Percentiles rank a stretch among this genome's conserved stretches.
Conservation (phyloP, 352 stramenopile species). For the Phytophthora nicotianae region DNA sequence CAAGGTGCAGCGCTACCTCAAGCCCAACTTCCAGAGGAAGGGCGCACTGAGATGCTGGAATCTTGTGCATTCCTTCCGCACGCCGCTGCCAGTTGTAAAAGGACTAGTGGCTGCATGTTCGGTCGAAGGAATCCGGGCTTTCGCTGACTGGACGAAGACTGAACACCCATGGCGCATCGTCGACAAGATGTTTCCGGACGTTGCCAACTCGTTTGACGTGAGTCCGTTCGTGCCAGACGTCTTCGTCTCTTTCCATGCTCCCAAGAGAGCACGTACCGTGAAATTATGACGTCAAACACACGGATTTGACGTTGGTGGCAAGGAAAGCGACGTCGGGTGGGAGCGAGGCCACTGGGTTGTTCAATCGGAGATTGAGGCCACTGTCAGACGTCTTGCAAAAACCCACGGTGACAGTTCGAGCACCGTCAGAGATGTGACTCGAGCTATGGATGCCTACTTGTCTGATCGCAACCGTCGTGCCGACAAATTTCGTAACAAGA, state of each 20-base stretch:
- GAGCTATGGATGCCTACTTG: background rate
- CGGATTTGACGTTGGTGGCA: background rate
- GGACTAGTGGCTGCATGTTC: too few relatives aligned
- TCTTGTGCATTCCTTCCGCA: too few relatives aligned
- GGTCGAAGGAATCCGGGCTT: background rate
- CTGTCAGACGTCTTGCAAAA: background rate
- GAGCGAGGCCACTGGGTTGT: background rate
- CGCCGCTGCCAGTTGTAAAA: too few relatives aligned
- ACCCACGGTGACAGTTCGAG: background rate
- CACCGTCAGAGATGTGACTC: too few relatives aligned
- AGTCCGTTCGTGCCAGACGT: background rate
- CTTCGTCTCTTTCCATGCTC: background rate
- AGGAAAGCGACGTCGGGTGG: background rate
- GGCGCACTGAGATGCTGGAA: too few relatives aligned
- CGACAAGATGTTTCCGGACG: background rate
- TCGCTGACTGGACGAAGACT: background rate
- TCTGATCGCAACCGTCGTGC: background rate
- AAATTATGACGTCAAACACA: background rate
- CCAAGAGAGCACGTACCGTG: background rate
- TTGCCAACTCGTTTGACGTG: background rate
- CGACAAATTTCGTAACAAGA: background rate
- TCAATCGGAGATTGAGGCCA: background rate
- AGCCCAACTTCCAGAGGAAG: too few relatives aligned
- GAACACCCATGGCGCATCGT: background rate
- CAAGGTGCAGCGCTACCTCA: too few relatives aligned